phyloP scores from a whole-genome alignment of 2,329 filamentous ascomycete genomes.

The Beauveria rudraprayagi region DNA sequence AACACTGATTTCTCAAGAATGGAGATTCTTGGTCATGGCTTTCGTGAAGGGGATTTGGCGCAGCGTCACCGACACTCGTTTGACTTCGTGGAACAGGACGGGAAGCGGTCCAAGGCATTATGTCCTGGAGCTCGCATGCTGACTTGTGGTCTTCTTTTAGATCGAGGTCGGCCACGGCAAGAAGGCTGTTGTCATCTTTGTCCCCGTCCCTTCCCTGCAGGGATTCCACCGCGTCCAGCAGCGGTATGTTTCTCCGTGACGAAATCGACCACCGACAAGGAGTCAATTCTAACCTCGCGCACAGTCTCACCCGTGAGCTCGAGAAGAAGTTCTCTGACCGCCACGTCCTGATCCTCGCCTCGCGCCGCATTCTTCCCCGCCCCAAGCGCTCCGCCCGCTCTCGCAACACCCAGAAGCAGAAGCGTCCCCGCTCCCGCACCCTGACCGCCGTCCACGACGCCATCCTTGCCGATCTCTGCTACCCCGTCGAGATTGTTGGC shows the following conservation, averaged over 20 bases:
- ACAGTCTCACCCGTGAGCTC: slow-evolving; percentile 95
- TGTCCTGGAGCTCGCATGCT: slow-evolving; percentile 69
- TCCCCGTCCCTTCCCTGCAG: slow-evolving; percentile 96
- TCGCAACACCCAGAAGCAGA: slow-evolving; percentile 95
- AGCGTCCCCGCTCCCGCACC: slow-evolving; percentile 95
- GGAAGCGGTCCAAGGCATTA: slow-evolving; percentile 64
- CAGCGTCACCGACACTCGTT: slow-evolving; percentile 16
- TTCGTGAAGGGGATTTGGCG: slow-evolving; percentile 16
- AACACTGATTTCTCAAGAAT: neutral
- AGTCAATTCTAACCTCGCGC: slow-evolving; percentile 17
- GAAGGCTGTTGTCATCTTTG: slow-evolving; percentile 99
- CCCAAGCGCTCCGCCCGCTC: slow-evolving; percentile 97
- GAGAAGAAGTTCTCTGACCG: slow-evolving; percentile 99
- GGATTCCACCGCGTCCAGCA: slow-evolving; percentile 99
- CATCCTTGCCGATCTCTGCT: slow-evolving; percentile 96
- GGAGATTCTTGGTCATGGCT: slow-evolving; percentile 3
- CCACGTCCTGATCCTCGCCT: slow-evolving; percentile 97
- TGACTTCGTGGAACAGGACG: slow-evolving; percentile 57
- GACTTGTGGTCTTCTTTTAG: slow-evolving; percentile 64
- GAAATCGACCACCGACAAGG: neutral
- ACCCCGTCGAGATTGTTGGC: slow-evolving; percentile 99
- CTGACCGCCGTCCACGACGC: slow-evolving; percentile 98
- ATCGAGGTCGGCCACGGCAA: slow-evolving; percentile 99
- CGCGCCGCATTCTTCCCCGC: slow-evolving; percentile 95
- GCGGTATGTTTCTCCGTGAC: slow-evolving; percentile 54